Evolutionary conservation across 2,329 filamentous ascomycete genomes (phyloP).

Genomic region (Aulographum hederae): DNA sequence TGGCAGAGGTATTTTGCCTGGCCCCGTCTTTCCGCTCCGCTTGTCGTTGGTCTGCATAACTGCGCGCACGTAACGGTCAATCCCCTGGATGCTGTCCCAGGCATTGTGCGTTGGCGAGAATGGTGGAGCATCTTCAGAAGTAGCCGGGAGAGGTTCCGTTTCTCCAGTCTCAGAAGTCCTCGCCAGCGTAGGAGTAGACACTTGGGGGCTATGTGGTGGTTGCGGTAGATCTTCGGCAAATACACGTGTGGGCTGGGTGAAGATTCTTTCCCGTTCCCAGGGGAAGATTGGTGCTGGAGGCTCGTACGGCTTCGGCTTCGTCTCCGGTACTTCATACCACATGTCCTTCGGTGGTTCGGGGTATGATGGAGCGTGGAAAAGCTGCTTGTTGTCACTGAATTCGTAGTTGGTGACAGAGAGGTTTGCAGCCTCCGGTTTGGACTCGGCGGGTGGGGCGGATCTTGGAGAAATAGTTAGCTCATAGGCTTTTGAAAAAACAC

Average conservation of each 20-base stretch:
- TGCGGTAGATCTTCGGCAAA: constrained; percentile 39
- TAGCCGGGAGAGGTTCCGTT: constrained; percentile 11
- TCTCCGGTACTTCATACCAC: constrained; percentile 65
- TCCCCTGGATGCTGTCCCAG: constrained; percentile 84
- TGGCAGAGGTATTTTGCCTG: too few species aligned
- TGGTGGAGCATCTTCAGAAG: constrained; percentile 47
- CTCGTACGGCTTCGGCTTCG: constrained; percentile 35
- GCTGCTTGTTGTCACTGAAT: constrained; percentile 59
- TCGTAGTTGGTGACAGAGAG: constrained; percentile 63
- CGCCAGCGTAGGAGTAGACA: not conserved
- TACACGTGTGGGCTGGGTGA: constrained; percentile 41
- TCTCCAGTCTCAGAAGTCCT: not conserved
- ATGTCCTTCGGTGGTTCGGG: constrained; percentile 73
- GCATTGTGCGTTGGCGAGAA: constrained; percentile 61
- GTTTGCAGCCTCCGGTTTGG: constrained; percentile 69
- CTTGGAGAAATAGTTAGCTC: too few species aligned
- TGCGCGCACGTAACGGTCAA: constrained; percentile 68
- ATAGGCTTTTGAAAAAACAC: too few species aligned
- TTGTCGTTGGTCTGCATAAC: constrained; percentile 43
- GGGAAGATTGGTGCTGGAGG: constrained; percentile 63
- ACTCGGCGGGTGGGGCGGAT: constrained; percentile 36
- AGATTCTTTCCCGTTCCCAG: constrained; percentile 56
- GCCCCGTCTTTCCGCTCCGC: constrained; percentile 4
- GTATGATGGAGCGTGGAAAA: constrained; percentile 65
- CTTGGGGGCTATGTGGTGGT: constrained; percentile 11